A percentile compares a stretch with the other conserved stretches of the same genome.
These are phyloP conservation scores for Knoxdaviesia proteae DNA, from an alignment of 2,329 filamentous ascomycete species.

Conservation along the genomic window DNA sequence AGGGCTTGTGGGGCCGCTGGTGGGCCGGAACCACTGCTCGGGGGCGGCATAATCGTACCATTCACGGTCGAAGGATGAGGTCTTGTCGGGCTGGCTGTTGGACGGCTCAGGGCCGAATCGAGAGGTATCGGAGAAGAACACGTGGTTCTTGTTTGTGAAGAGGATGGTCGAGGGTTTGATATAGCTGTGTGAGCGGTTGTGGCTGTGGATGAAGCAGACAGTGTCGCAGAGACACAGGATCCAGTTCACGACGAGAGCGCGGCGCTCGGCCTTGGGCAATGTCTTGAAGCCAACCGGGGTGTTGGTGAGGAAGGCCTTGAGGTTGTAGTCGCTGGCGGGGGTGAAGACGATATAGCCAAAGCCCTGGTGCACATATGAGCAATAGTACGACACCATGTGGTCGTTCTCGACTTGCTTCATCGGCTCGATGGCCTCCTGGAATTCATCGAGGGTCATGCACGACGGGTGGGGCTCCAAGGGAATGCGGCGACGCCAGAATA, in stretches of 20 bases:
- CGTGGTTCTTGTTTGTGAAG: slow-evolving; percentile 41
- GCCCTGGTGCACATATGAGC: slow-evolving; percentile 45
- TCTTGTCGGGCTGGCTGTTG: slow-evolving; percentile 20
- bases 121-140: slow-evolving; percentile 45
- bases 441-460: slow-evolving; percentile 17
- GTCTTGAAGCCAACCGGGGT: slow-evolving; percentile 41
- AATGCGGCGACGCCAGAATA: slow-evolving; percentile 37
- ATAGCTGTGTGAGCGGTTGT: slow-evolving; percentile 41
- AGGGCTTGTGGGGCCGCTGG: slow-evolving; percentile 13
- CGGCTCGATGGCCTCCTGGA: slow-evolving; percentile 37
- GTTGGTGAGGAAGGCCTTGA: slow-evolving; percentile 45
- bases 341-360: slow-evolving; percentile 45
- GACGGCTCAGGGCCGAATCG: slow-evolving; percentile 22
- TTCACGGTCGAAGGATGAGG: slow-evolving; percentile 39
- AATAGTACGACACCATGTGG: slow-evolving; percentile 51
- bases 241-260: slow-evolving; percentile 47
- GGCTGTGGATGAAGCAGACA: slow-evolving; percentile 43
- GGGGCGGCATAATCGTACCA: slow-evolving; percentile 54
- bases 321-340: slow-evolving; percentile 42
- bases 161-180: slow-evolving; percentile 53
- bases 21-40: slow-evolving; percentile 34
- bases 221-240: slow-evolving; percentile 53
- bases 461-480: slow-evolving; percentile 19
- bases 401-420: slow-evolving; percentile 40
- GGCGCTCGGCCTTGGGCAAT: slow-evolving; percentile 36